These are phyloP conservation scores for Dysphania ambrosioides DNA, from an alignment of 148 eudicot genomes.

Conservation along the genomic window DNA sequence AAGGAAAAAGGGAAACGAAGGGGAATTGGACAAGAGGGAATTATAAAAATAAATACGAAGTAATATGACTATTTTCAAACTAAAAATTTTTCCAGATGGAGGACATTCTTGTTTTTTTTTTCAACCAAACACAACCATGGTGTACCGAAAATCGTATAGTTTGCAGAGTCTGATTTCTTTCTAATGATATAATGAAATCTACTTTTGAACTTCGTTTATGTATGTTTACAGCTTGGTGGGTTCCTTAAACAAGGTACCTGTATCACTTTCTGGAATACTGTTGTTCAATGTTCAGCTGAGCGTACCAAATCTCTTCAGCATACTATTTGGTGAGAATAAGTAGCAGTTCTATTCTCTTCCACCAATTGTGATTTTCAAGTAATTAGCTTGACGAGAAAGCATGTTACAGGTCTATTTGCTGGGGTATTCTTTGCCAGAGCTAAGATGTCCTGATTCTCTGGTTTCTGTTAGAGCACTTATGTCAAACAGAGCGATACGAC, in stretches of 20 bases:
- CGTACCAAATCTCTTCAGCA: slow-evolving; percentile 61
- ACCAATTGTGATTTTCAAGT: not conserved
- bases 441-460: slow-evolving; percentile 47
- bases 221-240: slow-evolving; percentile 60
- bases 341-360: not conserved
- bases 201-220: not conserved
- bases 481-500: not conserved
- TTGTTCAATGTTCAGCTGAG: slow-evolving; percentile 73
- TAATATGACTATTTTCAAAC: no score
- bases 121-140: no score
- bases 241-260: slow-evolving; percentile 75
- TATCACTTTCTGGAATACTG: slow-evolving; percentile 64
- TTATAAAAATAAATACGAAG: no score
- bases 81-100: no score
- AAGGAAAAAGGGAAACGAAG: no score
- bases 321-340: slow-evolving; percentile 58
- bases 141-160: no score
- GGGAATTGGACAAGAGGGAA: no score
- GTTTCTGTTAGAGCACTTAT: not conserved
- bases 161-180: not conserved
- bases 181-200: no score
- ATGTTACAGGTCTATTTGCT: slow-evolving; percentile 62
- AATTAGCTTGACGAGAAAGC: slow-evolving; percentile 7
- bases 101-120: no score
- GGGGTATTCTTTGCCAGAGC: slow-evolving; percentile 83